Evolutionary conservation across 2,329 filamentous ascomycete genomes (phyloP).

Genomic region (Ceratocystis harringtonii): DNA sequence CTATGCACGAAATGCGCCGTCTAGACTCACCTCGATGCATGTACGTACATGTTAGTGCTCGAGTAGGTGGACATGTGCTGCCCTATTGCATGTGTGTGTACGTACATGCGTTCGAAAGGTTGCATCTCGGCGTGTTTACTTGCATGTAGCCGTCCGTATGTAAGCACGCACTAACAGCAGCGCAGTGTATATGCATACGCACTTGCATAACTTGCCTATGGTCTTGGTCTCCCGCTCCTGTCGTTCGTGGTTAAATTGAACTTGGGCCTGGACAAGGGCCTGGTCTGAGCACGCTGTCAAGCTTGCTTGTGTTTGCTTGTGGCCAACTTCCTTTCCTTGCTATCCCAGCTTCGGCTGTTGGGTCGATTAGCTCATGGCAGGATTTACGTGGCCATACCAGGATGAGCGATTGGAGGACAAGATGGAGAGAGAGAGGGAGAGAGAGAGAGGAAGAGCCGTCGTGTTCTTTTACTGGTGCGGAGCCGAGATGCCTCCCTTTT

Average conservation of each 20-base stretch:
- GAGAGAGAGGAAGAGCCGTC: not conserved
- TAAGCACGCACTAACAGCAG: not conserved
- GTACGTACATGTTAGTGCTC: too few relatives aligned
- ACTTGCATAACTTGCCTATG: not conserved
- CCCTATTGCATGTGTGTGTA: not conserved
- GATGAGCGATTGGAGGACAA: not conserved
- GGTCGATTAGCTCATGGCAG: not conserved
- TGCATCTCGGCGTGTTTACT: not conserved
- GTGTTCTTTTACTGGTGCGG: not conserved
- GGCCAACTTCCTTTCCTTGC: not conserved
- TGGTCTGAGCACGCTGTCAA: constrained; percentile 1
- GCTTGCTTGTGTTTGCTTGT: not conserved
- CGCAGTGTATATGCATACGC: not conserved
- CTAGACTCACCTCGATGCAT: too few relatives aligned
- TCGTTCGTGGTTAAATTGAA: not conserved
- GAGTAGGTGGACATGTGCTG: too few relatives aligned
- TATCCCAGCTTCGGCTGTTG: not conserved
- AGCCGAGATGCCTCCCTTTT: not conserved
- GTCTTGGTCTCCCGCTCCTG: not conserved
- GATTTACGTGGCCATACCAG: not conserved
- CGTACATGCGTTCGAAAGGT: not conserved
- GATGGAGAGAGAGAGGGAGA: not conserved
- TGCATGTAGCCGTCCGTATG: not conserved
- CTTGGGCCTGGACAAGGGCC: not conserved
- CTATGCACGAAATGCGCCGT: too few relatives aligned